Conservation (phyloP, 306 rosid species). For the Astragalus glycyphyllos region DNA sequence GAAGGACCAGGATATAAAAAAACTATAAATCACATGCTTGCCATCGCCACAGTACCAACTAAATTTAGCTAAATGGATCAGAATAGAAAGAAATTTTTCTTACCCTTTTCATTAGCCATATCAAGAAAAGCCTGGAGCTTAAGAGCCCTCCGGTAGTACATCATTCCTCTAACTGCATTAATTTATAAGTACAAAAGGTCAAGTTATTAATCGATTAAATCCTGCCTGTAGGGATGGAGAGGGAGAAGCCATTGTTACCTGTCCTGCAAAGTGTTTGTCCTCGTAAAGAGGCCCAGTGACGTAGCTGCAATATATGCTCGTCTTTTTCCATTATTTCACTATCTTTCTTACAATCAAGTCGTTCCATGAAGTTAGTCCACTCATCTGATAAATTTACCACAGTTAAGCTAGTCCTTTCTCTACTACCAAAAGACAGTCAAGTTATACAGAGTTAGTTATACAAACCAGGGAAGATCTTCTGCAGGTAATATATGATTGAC, state of each 20-base stretch:
- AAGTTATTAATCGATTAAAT: slow-evolving; percentile 34
- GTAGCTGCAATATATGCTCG: slow-evolving; percentile 83
- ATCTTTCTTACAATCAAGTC: slow-evolving; percentile 80
- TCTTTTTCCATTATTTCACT: slow-evolving; percentile 90
- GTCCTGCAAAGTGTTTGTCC: slow-evolving; percentile 98
- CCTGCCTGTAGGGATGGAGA: slow-evolving; percentile 20
- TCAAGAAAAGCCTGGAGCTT: slow-evolving; percentile 99
- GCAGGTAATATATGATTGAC: slow-evolving; percentile 91
- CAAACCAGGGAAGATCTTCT: slow-evolving; percentile 95
- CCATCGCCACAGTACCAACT: slow-evolving; percentile 10
- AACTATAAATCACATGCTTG: slow-evolving; percentile 13
- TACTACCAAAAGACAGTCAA: slow-evolving; percentile 33
- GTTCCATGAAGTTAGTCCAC: slow-evolving; percentile 98
- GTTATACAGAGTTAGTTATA: slow-evolving; percentile 36
- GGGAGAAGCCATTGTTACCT: slow-evolving; percentile 54
- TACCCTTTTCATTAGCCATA: slow-evolving; percentile 92
- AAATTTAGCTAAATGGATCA: slow-evolving; percentile 23
- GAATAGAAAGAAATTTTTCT: slow-evolving; percentile 38
- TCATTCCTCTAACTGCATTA: slow-evolving; percentile 94
- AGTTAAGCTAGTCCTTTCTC: slow-evolving; percentile 30
- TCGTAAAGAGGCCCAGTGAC: slow-evolving; percentile 95
- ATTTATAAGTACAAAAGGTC: slow-evolving; percentile 39
- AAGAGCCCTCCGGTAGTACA: slow-evolving; percentile 94
- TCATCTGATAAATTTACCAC: slow-evolving; percentile 67
- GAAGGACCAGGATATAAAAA: slow-evolving; percentile 3